These are phyloP conservation scores for Nematocida sp. DNA, from an alignment of 371 early-diverging fungal species.

Conservation along the genomic window DNA sequence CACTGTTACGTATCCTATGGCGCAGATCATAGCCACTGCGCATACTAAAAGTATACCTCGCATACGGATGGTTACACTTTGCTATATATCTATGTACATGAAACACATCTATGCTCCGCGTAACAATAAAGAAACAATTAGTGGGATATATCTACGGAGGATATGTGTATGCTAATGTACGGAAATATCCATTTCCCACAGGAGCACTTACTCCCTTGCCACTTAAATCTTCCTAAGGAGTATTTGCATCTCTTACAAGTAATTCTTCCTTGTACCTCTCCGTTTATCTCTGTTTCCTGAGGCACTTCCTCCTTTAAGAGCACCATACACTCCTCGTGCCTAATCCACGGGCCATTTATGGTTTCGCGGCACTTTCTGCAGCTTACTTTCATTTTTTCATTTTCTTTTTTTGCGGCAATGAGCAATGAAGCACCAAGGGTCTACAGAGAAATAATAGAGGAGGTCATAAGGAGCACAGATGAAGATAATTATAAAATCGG, in stretches of 20 bases:
- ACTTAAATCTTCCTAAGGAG: slow-evolving; percentile 21
- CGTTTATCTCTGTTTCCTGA: slow-evolving; percentile 8
- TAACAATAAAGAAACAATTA: too few species aligned
- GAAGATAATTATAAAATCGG: slow-evolving; percentile 42
- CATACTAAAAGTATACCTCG: slow-evolving; percentile 23
- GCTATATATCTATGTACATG: too few species aligned
- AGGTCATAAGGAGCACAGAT: slow-evolving; percentile 57
- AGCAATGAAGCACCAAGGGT: slow-evolving; percentile 60
- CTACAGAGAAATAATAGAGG: slow-evolving; percentile 63
- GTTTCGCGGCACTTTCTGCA: slow-evolving; percentile 33
- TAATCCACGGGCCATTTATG: background rate
- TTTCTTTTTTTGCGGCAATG: slow-evolving; percentile 53
- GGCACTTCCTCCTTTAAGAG: background rate
- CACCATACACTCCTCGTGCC: slow-evolving; percentile 1
- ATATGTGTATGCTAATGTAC: slow-evolving; percentile 27
- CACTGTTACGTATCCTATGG: slow-evolving; percentile 32
- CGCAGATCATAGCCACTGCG: slow-evolving; percentile 9
- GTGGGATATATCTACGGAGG: slow-evolving; percentile 8
- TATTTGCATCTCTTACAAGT: slow-evolving; percentile 11
- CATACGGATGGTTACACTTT: too few species aligned
- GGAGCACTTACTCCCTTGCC: slow-evolving; percentile 38
- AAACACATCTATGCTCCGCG: too few species aligned
- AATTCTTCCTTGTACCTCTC: slow-evolving; percentile 3
- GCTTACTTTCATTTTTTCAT: slow-evolving; percentile 33
- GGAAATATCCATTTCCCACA: slow-evolving; percentile 42